Conservation (phyloP, 257 asterid species). For the Fraxinus pennsylvanica region DNA sequence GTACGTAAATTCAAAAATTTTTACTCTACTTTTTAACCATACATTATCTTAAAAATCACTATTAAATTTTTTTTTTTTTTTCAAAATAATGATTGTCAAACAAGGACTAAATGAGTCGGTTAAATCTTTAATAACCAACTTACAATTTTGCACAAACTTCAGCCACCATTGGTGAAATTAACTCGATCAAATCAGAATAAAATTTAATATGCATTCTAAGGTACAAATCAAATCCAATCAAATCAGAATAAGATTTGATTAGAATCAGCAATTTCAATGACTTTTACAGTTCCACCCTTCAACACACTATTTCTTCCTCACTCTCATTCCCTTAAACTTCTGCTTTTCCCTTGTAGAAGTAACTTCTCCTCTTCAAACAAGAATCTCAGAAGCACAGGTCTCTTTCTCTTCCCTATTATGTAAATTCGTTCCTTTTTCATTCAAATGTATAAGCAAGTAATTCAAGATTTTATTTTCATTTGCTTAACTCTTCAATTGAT, state of each 20-base stretch:
- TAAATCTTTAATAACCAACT: no score
- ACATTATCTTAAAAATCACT: no score
- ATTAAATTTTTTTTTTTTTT: no score
- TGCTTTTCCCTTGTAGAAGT: no score
- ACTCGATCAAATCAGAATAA: no score
- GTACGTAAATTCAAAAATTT: no score
- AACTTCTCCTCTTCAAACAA: slow-evolving; percentile 2
- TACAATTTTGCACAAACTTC: no score
- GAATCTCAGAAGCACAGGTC: slow-evolving; percentile 27
- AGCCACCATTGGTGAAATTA: no score
- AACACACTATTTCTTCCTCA: slow-evolving; percentile 1
- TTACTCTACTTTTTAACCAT: no score
- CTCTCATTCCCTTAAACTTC: slow-evolving; percentile 19
- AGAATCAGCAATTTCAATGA: slow-evolving; percentile 41
- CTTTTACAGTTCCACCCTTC: slow-evolving; percentile 24
- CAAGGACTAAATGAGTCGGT: no score
- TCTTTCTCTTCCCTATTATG: neutral
- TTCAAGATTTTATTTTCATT: neutral
- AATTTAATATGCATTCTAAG: no score
- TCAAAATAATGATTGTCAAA: no score
- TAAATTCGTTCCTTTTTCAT: neutral
- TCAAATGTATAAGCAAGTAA: neutral
- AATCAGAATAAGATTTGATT: slow-evolving; percentile 30
- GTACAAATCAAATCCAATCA: neutral
- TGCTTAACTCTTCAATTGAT: neutral